Base-by-base conservation (phyloP, 129 eudicot species). In the Flaveria sonorensis region DNA sequence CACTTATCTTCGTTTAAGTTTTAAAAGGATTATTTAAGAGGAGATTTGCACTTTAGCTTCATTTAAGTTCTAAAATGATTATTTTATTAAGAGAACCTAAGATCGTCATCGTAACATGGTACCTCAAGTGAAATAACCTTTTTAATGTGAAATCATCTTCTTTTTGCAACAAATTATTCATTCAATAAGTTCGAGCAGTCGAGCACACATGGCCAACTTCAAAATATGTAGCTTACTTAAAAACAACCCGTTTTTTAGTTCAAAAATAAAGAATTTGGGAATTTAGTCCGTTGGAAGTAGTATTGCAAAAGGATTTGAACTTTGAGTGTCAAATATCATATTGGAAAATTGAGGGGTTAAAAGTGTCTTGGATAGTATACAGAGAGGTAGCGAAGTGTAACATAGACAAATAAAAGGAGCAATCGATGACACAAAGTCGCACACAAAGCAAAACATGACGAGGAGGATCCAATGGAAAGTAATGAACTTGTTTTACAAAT, bases 391-490 rank as follows among this genome's bases (percentile, higher is more conserved):
- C 71, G 50, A 79, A 79, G 28, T 47, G 66, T 19, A 32, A 79
- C 51, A 36, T 50, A 65, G 66, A 76, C 53, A 50, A 18, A 28
- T 8, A 77, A 59, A 73, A 53, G 16, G 43, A 79, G 72, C 65
- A 21, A 66, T 62, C 7, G 65, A 62, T 79, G 43, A 20, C 72
- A 60, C 48, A 45, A 45, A 45, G 48, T 45, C 48, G 13, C 55
- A 43, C 64, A 78, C 77, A 71, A 79, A 71, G 64, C 75, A 60
- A 12, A 78, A 39, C 71, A 70, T 59, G 62, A 28, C 60, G 40
- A 57, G 63, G 82, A 78, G 77, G 63, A 79, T 79, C 77, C 82
- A 50, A 79, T 71, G 82, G 71, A 61, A 79, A 79, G 77, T 48
- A 21, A 36, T 66, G 15, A 75, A 47, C 56, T 45, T 24, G 7